phyloP scores from a whole-genome alignment of 495 filamentous ascomycete species.

The Tirmania nivea region DNA sequence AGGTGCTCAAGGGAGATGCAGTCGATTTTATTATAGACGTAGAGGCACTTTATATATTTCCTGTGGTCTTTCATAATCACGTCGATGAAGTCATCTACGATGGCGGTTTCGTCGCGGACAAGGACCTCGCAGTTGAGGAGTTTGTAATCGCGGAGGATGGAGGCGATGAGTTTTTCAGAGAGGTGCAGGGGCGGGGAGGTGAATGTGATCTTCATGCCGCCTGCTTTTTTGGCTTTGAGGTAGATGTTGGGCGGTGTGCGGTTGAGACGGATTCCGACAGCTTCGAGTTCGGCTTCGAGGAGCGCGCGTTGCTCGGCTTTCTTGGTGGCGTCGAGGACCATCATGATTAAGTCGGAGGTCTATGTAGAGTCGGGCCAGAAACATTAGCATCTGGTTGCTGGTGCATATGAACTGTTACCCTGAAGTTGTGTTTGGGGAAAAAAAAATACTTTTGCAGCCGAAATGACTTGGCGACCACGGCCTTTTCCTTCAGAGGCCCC shows the following conservation, averaged over 20 bases:
- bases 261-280: conserved; percentile 89
- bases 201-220: conserved; percentile 97
- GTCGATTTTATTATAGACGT: conserved; percentile 99
- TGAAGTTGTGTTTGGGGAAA: not conserved
- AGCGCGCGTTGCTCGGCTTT: conserved; percentile 80
- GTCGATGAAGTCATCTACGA: conserved; percentile 96
- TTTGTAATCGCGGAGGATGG: conserved; percentile 95
- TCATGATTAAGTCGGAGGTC: conserved; percentile 91
- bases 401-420: not conserved
- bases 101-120: conserved; percentile 81
- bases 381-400: not conserved
- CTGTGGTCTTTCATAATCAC: conserved; percentile 98
- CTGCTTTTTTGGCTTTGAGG: conserved; percentile 90
- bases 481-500: conserved; percentile 94
- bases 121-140: conserved; percentile 95
- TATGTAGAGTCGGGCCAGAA: no score
- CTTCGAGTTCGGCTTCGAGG: conserved; percentile 81
- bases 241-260: conserved; percentile 96
- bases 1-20: conserved; percentile 82
- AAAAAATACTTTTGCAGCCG: conserved; percentile 47
- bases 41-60: conserved; percentile 89
- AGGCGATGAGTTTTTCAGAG: conserved; percentile 93
- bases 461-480: conserved; percentile 88
- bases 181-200: conserved; percentile 66
- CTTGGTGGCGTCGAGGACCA: conserved; percentile 96